Conservation (phyloP, 495 filamentous ascomycete genomes). For the Aspergillus coremiiformis region DNA sequence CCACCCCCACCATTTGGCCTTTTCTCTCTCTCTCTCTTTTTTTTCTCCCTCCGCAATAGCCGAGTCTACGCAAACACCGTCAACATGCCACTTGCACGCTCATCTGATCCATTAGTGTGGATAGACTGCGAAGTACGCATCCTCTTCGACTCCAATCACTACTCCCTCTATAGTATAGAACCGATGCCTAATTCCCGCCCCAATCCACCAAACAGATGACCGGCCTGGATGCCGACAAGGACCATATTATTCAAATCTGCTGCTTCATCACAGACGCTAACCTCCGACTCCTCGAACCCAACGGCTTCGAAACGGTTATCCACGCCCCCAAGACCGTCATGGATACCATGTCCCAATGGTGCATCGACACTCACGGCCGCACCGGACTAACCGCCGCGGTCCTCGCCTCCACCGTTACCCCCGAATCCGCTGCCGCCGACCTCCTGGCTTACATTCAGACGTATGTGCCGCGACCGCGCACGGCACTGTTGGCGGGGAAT, state of each 20-base stretch:
- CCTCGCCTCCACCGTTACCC: slow-evolving; percentile 61
- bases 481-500: slow-evolving; percentile 79
- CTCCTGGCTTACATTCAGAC: slow-evolving; percentile 72
- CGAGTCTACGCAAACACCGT: no score
- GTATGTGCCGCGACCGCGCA: slow-evolving; percentile 54
- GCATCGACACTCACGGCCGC: slow-evolving; percentile 52
- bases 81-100: slow-evolving; percentile 41
- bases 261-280: slow-evolving; percentile 84
- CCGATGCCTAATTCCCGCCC: neutral
- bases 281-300: slow-evolving; percentile 65
- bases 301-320: slow-evolving; percentile 74
- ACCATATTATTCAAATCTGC: slow-evolving; percentile 85
- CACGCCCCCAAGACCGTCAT: slow-evolving; percentile 65
- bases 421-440: slow-evolving; percentile 61
- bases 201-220: slow-evolving; percentile 64
- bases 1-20: no score
- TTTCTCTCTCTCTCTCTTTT: neutral
- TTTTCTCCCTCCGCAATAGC: neutral
- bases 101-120: slow-evolving; percentile 65
- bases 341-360: slow-evolving; percentile 70
- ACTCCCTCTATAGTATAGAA: neutral
- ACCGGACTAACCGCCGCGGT: slow-evolving; percentile 77
- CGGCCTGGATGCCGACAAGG: slow-evolving; percentile 68
- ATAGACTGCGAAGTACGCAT: slow-evolving; percentile 76
- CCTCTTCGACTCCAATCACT: neutral